Percentiles rank a stretch among this genome's conserved stretches.
These are phyloP conservation scores for Aspergillus sp. DNA, from an alignment of 2,329 filamentous ascomycete genomes.

Conservation along the genomic window DNA sequence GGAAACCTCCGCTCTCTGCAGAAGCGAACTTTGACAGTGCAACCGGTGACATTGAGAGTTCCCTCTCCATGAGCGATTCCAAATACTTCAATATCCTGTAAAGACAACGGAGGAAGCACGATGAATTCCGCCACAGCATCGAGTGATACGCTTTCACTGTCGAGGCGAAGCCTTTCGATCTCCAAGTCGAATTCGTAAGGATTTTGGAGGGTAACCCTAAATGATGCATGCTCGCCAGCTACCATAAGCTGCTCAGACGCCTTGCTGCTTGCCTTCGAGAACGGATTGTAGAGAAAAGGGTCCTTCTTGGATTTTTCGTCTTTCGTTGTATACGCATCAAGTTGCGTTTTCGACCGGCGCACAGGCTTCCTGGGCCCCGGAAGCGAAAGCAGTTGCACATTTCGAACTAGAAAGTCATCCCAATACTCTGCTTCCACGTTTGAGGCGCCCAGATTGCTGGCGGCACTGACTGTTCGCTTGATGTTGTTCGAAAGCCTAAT, in stretches of 20 bases:
- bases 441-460: slow-evolving; percentile 61
- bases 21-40: slow-evolving; percentile 66
- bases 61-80: slow-evolving; percentile 62
- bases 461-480: slow-evolving; percentile 69
- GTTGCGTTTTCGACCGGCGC: slow-evolving; percentile 49
- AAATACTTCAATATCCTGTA: slow-evolving; percentile 64
- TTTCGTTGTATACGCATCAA: slow-evolving; percentile 35
- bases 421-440: slow-evolving; percentile 77
- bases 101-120: slow-evolving; percentile 68
- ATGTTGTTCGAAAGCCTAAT: slow-evolving; percentile 76
- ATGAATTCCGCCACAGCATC: slow-evolving; percentile 56
- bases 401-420: slow-evolving; percentile 88
- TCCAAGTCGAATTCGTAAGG: slow-evolving; percentile 89
- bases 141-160: slow-evolving; percentile 64
- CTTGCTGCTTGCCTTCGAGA: slow-evolving; percentile 56
- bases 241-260: slow-evolving; percentile 62
- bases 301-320: slow-evolving; percentile 45
- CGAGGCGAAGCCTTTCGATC: slow-evolving; percentile 69
- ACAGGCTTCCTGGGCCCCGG: slow-evolving; percentile 54
- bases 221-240: slow-evolving; percentile 65
- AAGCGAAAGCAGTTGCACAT: slow-evolving; percentile 59
- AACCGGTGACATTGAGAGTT: slow-evolving; percentile 64
- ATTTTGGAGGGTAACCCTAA: slow-evolving; percentile 81
- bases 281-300: slow-evolving; percentile 93
- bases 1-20: slow-evolving; percentile 77